Percentiles rank a stretch among this genome's conserved stretches.
Evolutionary conservation across 768 basidiomycete genomes (phyloP).

Genomic region (Cubamyces lactineus): DNA sequence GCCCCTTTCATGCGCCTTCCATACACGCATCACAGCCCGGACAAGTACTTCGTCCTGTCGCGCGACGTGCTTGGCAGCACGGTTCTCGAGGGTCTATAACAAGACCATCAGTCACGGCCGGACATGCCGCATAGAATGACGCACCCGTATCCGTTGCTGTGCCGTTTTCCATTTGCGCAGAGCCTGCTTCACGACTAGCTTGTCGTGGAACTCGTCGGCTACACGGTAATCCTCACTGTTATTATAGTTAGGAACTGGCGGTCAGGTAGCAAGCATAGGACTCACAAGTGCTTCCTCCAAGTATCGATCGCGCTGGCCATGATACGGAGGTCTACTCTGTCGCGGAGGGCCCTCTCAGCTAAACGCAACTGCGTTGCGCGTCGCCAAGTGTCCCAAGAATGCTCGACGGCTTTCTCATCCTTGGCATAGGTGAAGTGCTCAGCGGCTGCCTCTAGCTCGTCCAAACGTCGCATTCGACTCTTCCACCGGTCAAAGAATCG

Average conservation of each 20-base stretch:
- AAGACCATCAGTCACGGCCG: neutral
- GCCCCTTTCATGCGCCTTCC: slow-evolving; percentile 71
- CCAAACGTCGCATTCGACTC: slow-evolving; percentile 42
- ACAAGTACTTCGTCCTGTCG: slow-evolving; percentile 62
- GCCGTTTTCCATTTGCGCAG: slow-evolving; percentile 61
- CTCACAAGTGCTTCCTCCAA: slow-evolving; percentile 66
- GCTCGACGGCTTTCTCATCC: slow-evolving; percentile 42
- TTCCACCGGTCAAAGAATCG: slow-evolving; percentile 61
- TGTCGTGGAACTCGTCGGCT: slow-evolving; percentile 49
- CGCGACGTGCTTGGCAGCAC: slow-evolving; percentile 57
- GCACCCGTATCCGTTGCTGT: slow-evolving; percentile 52
- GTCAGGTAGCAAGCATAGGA: slow-evolving; percentile 1
- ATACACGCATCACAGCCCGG: slow-evolving; percentile 60
- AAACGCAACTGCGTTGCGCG: slow-evolving; percentile 45
- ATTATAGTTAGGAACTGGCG: neutral
- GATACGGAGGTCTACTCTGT: slow-evolving; percentile 52
- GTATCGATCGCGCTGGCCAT: slow-evolving; percentile 48
- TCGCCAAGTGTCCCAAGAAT: slow-evolving; percentile 64
- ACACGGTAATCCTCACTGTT: slow-evolving; percentile 38
- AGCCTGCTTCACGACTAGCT: slow-evolving; percentile 46
- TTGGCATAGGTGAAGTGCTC: slow-evolving; percentile 48
- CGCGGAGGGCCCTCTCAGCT: slow-evolving; percentile 48
- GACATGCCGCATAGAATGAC: slow-evolving; percentile 26
- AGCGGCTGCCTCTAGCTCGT: slow-evolving; percentile 51
- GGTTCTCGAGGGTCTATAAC: slow-evolving; percentile 54